Evolutionary conservation across 345 rosid species (phyloP), one percentile per base, ranked within the genome.

Genomic region (Kernera saxatilis): DNA sequence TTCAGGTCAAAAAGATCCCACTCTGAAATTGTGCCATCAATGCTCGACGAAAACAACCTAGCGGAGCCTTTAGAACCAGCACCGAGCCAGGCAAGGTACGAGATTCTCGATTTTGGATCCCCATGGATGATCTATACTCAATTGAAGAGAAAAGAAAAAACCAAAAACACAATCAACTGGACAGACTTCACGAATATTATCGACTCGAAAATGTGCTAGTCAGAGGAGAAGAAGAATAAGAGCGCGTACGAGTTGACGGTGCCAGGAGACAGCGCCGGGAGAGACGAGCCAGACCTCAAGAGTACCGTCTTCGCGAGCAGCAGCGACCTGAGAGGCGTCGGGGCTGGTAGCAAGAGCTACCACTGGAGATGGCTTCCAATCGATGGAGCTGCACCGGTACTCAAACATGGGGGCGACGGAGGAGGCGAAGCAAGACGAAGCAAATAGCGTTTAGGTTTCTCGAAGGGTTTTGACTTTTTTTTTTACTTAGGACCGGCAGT

Each of bases 281-380:
- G 96, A 91, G 18, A 91, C 91, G 3, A 89, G 92, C 98, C 98
- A 93, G 79, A 93, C 79, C 89, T 93, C 98, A 10, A 93, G 86
- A 18, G 98, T 84, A 64, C 93, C 89, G 69, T 91, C 95, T 39
- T 91, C 92, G 15, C 98, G 93, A 43, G 96, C 91, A 10, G 97
- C 92, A 5, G 97, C 93, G 44, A 88, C 86, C 72, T 84, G 92
- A 11, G 87, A 85, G 51, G 81, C 85, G 63, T 92, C 97, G 33
- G 78, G 71, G 79, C 95, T 86, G 48, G 91, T 82, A 50, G 98
- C 86, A 58, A 93, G 88, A 56, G 97, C 90, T 25, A 93, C 85
- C 19, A 93, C 86, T 15, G 98, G 93, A 39, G 96, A 85, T 25
- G 97, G 97, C 73, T 81, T 90, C 98, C 97, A 92, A 71, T 87